Conservation (phyloP, 1,284 basidiomycete genomes). For the Thelephora terrestris region DNA sequence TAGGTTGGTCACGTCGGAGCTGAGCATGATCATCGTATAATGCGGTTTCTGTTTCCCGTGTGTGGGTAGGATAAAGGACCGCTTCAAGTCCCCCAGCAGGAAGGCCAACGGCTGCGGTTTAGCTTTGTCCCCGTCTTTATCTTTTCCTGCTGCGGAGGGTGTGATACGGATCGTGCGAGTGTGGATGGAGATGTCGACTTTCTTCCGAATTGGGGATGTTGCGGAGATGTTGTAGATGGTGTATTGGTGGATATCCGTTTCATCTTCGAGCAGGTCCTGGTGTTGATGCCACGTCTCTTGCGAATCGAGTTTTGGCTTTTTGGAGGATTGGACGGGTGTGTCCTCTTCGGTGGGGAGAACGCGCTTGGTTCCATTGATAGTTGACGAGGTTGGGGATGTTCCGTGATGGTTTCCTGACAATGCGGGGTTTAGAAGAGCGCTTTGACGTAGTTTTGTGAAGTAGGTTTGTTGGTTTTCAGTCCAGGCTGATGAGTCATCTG, state of each 20-base stretch:
- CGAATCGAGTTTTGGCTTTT: too few species aligned
- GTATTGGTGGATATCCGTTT: conserved; percentile 32
- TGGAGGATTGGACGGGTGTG: too few species aligned
- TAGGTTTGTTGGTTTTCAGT: too few species aligned
- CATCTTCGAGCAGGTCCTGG: not conserved
- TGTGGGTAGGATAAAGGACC: conserved; percentile 57
- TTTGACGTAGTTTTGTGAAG: too few species aligned
- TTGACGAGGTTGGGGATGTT: too few species aligned
- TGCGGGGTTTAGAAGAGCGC: too few species aligned
- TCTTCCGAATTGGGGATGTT: conserved; percentile 61
- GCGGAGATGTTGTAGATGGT: conserved; percentile 49
- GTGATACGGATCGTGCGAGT: conserved; percentile 39
- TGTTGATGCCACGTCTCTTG: too few species aligned
- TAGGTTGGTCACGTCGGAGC: conserved; percentile 36
- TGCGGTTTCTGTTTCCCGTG: conserved; percentile 55
- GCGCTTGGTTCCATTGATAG: too few species aligned
- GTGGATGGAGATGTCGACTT: conserved; percentile 50
- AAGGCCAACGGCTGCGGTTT: not conserved
- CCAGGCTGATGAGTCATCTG: too few species aligned
- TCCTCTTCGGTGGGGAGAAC: too few species aligned
- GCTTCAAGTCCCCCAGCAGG: conserved; percentile 31
- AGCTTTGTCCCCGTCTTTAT: too few species aligned
- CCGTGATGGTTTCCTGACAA: too few species aligned
- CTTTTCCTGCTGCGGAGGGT: conserved; percentile 27
- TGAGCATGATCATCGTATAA: conserved; percentile 54